Evolutionary conservation across 345 rosid genomes (phyloP), one percentile per base, ranked within the genome.

Genomic region (Brassica incana): DNA sequence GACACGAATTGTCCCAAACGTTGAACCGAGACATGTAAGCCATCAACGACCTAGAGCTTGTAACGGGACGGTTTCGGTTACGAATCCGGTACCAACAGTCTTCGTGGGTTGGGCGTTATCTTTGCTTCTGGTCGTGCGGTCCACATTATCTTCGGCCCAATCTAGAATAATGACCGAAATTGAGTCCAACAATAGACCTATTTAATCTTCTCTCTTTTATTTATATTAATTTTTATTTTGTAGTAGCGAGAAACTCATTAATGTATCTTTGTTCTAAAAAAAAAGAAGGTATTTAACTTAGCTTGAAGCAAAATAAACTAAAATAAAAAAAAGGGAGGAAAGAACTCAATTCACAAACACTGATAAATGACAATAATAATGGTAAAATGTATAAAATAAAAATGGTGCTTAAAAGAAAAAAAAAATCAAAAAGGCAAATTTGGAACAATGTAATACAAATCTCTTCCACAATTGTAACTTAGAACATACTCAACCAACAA

Each of bases 401-500:
- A 80, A 80, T 74, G 71, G 65, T 14, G 35, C 27, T 70, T 63
- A 38, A 40, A 54, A 3, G 35, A 69, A 64, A 52, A 70, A 30
- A 52, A 69, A 63, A 69, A 74, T 69, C 40, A 80, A 74, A 60
- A 75, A 75, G 73, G 25, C 48, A 77, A 56, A 29, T 54, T 8
- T 36, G 72, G 67, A 65, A 69, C 52, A 67, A 67, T 67, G 71
- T 67, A 36, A 75, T 70, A 80, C 80, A 81, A 56, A 7, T 69
- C 72, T 75, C 83, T 80, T 63, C 50, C 8, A 61, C 71, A 68
- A 38, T 3, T 63, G 76, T 40, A 74, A 70, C 65, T 64, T 80
- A 74, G 30, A 52, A 65, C 78, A 75, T n/a, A 80, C 82, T 74
- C 82, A 73, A 62, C 59, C 65, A 60, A 73, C 78, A 62, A 80